A percentile compares a stretch with the other conserved stretches of the same genome.
Evolutionary conservation across 805 yeast genomes (phyloP).

Genomic region (Metschnikowia drakensbergensis): DNA sequence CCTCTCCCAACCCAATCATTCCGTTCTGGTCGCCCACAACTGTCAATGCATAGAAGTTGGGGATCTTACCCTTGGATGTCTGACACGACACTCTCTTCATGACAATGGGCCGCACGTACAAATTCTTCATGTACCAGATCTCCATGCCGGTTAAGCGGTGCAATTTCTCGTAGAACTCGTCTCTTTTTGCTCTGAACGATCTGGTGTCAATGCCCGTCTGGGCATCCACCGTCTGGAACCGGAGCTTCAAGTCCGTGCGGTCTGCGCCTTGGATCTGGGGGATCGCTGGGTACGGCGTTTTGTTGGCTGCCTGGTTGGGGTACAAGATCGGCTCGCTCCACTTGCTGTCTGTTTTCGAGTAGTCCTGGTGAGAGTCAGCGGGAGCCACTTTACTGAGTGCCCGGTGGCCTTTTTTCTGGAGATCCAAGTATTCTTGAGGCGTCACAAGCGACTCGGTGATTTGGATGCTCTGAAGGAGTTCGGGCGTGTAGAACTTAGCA

Average conservation of each 20-base stretch:
- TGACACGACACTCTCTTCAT: slow-evolving; percentile 84
- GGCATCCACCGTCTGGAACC: slow-evolving; percentile 22
- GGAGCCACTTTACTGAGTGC: slow-evolving; percentile 59
- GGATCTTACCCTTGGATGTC: slow-evolving; percentile 88
- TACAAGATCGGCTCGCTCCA: slow-evolving; percentile 64
- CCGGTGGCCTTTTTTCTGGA: slow-evolving; percentile 30
- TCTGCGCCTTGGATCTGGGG: slow-evolving; percentile 55
- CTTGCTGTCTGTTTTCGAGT: slow-evolving; percentile 62
- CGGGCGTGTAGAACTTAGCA: slow-evolving; percentile 76
- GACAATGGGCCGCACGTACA: slow-evolving; percentile 63
- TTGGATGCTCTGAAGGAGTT: slow-evolving; percentile 73
- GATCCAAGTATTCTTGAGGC: slow-evolving; percentile 54
- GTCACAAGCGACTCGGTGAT: slow-evolving; percentile 73
- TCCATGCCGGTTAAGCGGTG: slow-evolving; percentile 64
- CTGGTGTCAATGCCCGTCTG: slow-evolving; percentile 8
- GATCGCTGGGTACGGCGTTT: slow-evolving; percentile 54
- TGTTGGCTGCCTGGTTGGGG: slow-evolving; percentile 46
- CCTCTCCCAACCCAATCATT: slow-evolving; percentile 92
- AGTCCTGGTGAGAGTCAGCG: slow-evolving; percentile 60
- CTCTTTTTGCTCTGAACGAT: slow-evolving; percentile 6
- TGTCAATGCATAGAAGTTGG: slow-evolving; percentile 75
- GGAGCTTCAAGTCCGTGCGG: slow-evolving; percentile 37
- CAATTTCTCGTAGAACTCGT: slow-evolving; percentile 48
- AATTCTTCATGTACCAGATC: slow-evolving; percentile 53
- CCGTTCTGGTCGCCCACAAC: slow-evolving; percentile 93